Evolutionary conservation across 306 rosid genomes (phyloP).

Genomic region (Aeschynomene evenia): DNA sequence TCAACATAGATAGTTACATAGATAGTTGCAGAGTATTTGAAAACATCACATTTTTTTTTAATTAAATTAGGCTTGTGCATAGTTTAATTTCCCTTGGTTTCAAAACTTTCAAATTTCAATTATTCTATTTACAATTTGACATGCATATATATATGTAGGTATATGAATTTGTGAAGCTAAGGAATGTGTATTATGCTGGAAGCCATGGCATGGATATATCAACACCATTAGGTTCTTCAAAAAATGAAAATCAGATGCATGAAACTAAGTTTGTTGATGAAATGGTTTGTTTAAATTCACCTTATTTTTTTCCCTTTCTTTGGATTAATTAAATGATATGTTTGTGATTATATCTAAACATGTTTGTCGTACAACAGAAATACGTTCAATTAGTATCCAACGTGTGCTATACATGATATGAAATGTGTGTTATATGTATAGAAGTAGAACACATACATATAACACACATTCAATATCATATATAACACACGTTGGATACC

Average conservation of each 20-base stretch:
- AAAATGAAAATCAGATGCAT: constrained; percentile 32
- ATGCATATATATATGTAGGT: no score
- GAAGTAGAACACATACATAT: no score
- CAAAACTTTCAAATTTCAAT: no score
- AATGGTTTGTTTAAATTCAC: constrained; percentile 31
- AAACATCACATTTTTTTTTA: neutral
- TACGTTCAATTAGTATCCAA: no score
- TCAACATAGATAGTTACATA: neutral
- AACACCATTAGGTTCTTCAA: constrained; percentile 47
- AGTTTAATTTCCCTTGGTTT: neutral
- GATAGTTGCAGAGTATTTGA: neutral
- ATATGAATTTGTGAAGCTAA: constrained; percentile 49
- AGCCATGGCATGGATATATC: constrained; percentile 80
- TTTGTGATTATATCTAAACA: neutral
- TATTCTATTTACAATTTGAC: neutral
- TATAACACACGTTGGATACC: no score
- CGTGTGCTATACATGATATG: no score
- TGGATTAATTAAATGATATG: neutral
- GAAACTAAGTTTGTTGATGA: constrained; percentile 46
- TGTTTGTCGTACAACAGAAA: no score
- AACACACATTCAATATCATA: no score
- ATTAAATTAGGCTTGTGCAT: no score
- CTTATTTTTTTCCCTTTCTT: neutral
- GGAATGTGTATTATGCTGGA: constrained; percentile 58
- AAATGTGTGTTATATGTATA: no score